These are phyloP conservation scores for Emergomyces africanus DNA, from an alignment of 2,329 filamentous ascomycete species.

Conservation along the genomic window DNA sequence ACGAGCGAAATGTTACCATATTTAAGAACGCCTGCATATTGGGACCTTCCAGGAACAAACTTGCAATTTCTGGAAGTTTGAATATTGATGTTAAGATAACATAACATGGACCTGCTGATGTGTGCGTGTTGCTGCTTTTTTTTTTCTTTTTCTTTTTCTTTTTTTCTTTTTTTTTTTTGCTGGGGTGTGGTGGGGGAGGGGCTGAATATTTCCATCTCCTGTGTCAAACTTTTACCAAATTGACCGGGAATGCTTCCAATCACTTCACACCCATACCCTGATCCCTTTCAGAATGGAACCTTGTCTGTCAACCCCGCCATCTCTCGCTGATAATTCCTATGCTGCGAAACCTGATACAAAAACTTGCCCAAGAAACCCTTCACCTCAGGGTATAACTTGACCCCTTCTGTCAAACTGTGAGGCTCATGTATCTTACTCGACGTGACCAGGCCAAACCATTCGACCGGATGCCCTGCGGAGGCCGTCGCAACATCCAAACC, in stretches of 20 bases:
- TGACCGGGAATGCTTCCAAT: background rate
- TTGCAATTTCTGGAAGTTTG: background rate
- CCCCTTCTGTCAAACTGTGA: slow-evolving; percentile 46
- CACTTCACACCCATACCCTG: background rate
- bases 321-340: slow-evolving; percentile 64
- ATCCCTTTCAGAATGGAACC: slow-evolving; percentile 51
- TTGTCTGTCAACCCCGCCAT: slow-evolving; percentile 52
- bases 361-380: slow-evolving; percentile 60
- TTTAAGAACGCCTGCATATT: no score
- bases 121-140: background rate
- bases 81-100: background rate
- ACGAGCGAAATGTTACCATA: no score
- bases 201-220: background rate
- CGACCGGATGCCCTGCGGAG: slow-evolving; percentile 38
- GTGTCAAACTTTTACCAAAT: background rate
- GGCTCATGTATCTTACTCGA: slow-evolving; percentile 40
- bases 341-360: slow-evolving; percentile 55
- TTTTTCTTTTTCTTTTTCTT: background rate
- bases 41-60: background rate
- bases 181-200: background rate
- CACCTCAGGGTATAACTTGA: slow-evolving; percentile 53
- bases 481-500: slow-evolving; percentile 39
- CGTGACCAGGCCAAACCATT: slow-evolving; percentile 70
- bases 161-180: no score
- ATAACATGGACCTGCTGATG: background rate